A percentile compares a stretch with the other conserved stretches of the same genome.
phyloP scores from a whole-genome alignment of 164 flowering plant species.

The Vitis amurensis region DNA sequence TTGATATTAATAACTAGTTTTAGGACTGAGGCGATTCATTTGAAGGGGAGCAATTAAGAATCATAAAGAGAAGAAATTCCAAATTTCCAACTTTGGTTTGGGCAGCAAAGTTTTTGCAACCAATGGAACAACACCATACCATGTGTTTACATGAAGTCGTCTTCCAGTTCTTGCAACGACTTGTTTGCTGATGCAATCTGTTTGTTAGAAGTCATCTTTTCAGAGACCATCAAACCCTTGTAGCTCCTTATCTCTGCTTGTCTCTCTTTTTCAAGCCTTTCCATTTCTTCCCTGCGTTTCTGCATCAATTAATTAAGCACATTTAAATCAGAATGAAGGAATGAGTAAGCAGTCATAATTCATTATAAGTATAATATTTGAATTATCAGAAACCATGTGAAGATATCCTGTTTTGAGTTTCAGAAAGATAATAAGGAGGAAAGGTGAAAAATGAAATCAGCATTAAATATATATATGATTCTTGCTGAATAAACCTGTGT shows the following conservation, averaged over 20 bases:
- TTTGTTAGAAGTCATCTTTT: constrained; percentile 97
- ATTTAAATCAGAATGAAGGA: background rate
- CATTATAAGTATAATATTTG: too few species aligned
- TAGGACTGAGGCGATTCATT: background rate
- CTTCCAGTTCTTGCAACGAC: constrained; percentile 92
- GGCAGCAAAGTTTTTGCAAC: background rate
- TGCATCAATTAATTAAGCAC: constrained; percentile 19
- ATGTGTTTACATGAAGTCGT: constrained; percentile 78
- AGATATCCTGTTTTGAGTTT: too few species aligned
- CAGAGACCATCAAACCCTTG: constrained; percentile 93
- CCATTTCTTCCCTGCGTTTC: constrained; percentile 95
- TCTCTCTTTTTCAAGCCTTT: constrained; percentile 88
- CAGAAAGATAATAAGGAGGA: too few species aligned
- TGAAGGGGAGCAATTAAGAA: background rate
- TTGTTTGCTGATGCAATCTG: constrained; percentile 74
- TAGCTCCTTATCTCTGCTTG: constrained; percentile 94
- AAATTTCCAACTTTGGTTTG: background rate
- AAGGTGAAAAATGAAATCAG: too few species aligned
- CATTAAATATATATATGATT: too few species aligned
- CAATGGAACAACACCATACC: background rate
- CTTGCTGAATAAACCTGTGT: too few species aligned
- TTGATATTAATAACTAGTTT: background rate
- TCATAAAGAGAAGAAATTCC: background rate
- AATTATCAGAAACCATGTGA: too few species aligned
- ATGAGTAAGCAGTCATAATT: background rate